phyloP scores from a whole-genome alignment of 768 basidiomycete species.

The Chalciporus chontae region DNA sequence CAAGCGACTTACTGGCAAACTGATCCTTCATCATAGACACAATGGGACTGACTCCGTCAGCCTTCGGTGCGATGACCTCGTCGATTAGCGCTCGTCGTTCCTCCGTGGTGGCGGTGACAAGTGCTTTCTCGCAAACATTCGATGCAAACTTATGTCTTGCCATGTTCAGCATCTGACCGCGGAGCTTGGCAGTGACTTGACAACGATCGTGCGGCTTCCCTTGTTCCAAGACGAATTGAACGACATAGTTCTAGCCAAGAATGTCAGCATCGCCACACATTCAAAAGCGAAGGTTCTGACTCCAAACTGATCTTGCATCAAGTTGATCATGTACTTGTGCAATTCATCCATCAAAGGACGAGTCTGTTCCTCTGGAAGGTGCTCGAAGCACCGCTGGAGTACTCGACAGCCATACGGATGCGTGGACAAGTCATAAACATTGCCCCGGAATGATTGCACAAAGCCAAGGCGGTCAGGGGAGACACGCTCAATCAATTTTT shows the following conservation, averaged over 20 bases:
- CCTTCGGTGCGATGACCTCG: slow-evolving; percentile 68
- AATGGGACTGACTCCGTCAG: slow-evolving; percentile 63
- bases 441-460: slow-evolving; percentile 69
- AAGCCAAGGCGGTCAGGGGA: slow-evolving; percentile 74
- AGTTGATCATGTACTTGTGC: slow-evolving; percentile 58
- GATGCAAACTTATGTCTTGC: slow-evolving; percentile 91
- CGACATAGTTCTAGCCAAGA: slow-evolving; percentile 79
- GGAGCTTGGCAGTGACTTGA: slow-evolving; percentile 63
- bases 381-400: slow-evolving; percentile 87
- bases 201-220: slow-evolving; percentile 68
- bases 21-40: slow-evolving; percentile 84
- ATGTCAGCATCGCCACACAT: slow-evolving; percentile 4
- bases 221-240: slow-evolving; percentile 88
- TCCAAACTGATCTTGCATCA: slow-evolving; percentile 92
- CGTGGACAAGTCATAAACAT: slow-evolving; percentile 75
- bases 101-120: slow-evolving; percentile 60
- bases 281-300: slow-evolving; percentile 40
- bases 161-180: slow-evolving; percentile 75
- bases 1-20: slow-evolving; percentile 69
- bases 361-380: slow-evolving; percentile 65
- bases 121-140: slow-evolving; percentile 92
- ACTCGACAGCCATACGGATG: slow-evolving; percentile 96
- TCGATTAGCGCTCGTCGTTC: slow-evolving; percentile 70
- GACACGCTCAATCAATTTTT: slow-evolving; percentile 84
- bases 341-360: slow-evolving; percentile 80